These are phyloP conservation scores for Aspergillus sclerotialis DNA, from an alignment of 2,329 filamentous ascomycete species.

Conservation along the genomic window DNA sequence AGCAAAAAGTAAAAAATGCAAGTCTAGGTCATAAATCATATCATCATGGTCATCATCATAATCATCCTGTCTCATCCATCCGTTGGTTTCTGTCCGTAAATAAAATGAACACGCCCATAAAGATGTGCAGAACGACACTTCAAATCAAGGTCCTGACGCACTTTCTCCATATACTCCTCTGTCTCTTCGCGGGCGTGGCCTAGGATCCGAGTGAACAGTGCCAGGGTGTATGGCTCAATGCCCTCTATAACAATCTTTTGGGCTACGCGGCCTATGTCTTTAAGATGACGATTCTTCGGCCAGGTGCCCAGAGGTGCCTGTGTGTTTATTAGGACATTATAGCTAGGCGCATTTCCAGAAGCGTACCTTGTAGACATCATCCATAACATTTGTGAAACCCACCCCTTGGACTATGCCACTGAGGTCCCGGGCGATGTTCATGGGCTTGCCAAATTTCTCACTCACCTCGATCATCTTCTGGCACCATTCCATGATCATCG, in stretches of 20 bases:
- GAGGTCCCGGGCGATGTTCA: slow-evolving; percentile 27
- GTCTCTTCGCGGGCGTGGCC: slow-evolving; percentile 26
- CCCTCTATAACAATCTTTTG: slow-evolving; percentile 23
- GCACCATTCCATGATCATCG: slow-evolving; percentile 21
- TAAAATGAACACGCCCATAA: slow-evolving; percentile 23
- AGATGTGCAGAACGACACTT: slow-evolving; percentile 19
- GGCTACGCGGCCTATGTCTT: slow-evolving; percentile 28
- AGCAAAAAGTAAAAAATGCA: not conserved
- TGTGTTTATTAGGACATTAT: slow-evolving; percentile 5
- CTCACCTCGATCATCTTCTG: slow-evolving; percentile 23
- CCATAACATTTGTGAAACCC: slow-evolving; percentile 26
- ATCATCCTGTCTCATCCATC: slow-evolving; percentile 8
- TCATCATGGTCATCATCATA: slow-evolving; percentile 7
- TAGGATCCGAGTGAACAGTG: slow-evolving; percentile 31
- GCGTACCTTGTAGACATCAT: slow-evolving; percentile 30
- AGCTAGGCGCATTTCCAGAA: not conserved
- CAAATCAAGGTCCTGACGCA: slow-evolving; percentile 19
- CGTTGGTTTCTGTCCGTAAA: slow-evolving; percentile 25
- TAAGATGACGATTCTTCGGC: slow-evolving; percentile 25
- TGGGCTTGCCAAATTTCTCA: slow-evolving; percentile 25
- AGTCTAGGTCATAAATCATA: not conserved
- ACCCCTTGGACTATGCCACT: slow-evolving; percentile 19
- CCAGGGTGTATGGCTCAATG: slow-evolving; percentile 32
- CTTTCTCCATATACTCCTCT: slow-evolving; percentile 21
- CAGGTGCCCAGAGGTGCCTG: slow-evolving; percentile 29